phyloP scores from a whole-genome alignment of 495 filamentous ascomycete genomes.

The Penicillium antarcticum region DNA sequence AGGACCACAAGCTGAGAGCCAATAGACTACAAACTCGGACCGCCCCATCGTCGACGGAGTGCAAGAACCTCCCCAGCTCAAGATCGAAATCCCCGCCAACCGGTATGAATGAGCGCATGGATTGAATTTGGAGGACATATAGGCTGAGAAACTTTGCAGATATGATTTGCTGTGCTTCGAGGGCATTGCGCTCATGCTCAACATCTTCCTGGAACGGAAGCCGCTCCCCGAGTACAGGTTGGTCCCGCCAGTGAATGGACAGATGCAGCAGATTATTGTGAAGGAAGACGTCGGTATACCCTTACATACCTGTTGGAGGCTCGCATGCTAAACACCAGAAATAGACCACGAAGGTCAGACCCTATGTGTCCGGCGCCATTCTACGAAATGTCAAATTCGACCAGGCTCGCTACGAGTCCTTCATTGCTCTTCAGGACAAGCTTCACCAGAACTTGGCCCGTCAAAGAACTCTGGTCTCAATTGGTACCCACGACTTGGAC shows the following conservation, averaged over 20 bases:
- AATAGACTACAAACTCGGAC: conserved; percentile 65
- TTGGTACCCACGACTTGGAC: conserved; percentile 96
- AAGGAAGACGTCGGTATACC: conserved; percentile 56
- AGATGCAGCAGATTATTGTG: conserved; percentile 76
- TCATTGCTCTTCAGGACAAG: conserved; percentile 98
- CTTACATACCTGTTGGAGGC: too few relatives aligned
- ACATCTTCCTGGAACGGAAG: conserved; percentile 81
- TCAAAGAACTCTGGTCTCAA: conserved; percentile 87
- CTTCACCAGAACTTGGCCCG: conserved; percentile 94
- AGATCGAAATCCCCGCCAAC: conserved; percentile 98
- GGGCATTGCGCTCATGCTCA: conserved; percentile 91
- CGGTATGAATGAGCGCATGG: conserved; percentile 42
- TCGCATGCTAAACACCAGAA: neutral
- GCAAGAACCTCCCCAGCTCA: conserved; percentile 87
- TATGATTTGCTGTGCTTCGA: conserved; percentile 99
- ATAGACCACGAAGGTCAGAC: conserved; percentile 74
- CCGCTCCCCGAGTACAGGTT: conserved; percentile 75
- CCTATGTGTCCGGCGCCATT: conserved; percentile 82
- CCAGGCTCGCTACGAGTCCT: conserved; percentile 85
- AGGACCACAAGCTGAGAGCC: conserved; percentile 13
- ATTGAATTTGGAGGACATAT: neutral
- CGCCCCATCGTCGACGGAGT: conserved; percentile 71
- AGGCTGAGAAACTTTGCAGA: conserved; percentile 44
- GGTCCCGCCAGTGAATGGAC: conserved; percentile 63
- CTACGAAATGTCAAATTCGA: conserved; percentile 90